Evolutionary conservation across 495 filamentous ascomycete species (phyloP).

Genomic region (Pseudoneurospora amorphoporcata): DNA sequence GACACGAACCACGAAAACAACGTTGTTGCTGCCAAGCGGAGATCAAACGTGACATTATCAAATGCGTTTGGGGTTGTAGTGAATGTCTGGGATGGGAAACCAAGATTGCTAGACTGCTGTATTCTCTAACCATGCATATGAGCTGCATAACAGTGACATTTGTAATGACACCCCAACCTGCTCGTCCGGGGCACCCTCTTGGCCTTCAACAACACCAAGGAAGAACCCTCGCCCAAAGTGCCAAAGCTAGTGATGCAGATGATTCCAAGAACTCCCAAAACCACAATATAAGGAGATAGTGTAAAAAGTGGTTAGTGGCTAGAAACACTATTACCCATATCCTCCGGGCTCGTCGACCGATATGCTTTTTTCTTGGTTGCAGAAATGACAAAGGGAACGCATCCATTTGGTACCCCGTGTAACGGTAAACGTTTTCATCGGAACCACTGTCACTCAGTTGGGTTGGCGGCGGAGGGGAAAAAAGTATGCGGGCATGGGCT

Average conservation of each 20-base stretch:
- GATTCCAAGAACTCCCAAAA: background rate
- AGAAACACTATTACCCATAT: background rate
- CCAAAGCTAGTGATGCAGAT: background rate
- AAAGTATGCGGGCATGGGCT: constrained; percentile 40
- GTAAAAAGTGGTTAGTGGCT: background rate
- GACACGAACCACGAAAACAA: background rate
- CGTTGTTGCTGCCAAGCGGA: background rate
- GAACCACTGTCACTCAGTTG: constrained; percentile 23
- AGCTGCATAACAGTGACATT: background rate
- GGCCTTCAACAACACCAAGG: background rate
- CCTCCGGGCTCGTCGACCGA: background rate
- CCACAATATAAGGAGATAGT: background rate
- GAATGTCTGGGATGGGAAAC: background rate
- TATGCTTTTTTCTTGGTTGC: background rate
- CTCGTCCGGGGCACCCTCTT: background rate
- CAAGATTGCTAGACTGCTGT: background rate
- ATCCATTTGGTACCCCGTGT: background rate
- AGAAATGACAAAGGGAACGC: background rate
- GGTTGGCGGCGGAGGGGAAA: constrained; percentile 39
- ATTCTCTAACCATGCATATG: background rate
- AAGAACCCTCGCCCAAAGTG: background rate
- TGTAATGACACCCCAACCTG: background rate
- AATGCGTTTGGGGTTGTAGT: background rate
- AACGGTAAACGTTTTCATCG: background rate
- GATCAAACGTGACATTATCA: background rate